phyloP scores from a whole-genome alignment of 805 yeast species.

The Schwanniomyces sp. region DNA sequence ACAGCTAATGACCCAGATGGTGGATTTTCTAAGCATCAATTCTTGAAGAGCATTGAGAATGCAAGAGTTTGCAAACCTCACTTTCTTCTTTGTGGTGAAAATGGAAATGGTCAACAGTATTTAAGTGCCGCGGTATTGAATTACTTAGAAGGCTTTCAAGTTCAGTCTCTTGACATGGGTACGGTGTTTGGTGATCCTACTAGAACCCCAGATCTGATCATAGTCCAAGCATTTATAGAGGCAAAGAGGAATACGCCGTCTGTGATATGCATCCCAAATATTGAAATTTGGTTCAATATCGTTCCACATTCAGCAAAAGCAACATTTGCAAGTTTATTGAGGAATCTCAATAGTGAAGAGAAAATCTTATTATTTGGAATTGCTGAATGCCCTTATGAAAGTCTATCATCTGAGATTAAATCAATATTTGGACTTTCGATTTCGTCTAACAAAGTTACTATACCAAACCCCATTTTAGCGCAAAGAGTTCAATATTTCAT shows the following conservation, averaged over 20 bases:
- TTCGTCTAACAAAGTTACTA: constrained; percentile 44
- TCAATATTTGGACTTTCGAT: constrained; percentile 57
- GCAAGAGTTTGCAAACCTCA: constrained; percentile 83
- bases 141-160: constrained; percentile 83
- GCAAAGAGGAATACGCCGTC: constrained; percentile 89
- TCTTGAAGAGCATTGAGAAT: constrained; percentile 46
- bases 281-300: constrained; percentile 72
- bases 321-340: constrained; percentile 67
- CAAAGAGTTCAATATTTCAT: constrained; percentile 61
- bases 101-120: constrained; percentile 87
- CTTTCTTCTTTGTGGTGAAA: constrained; percentile 65
- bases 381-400: constrained; percentile 48
- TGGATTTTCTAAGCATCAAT: constrained; percentile 69
- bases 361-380: constrained; percentile 72
- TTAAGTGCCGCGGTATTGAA: constrained; percentile 79
- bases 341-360: constrained; percentile 70
- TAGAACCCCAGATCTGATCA: constrained; percentile 76
- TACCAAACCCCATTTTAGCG: constrained; percentile 40
- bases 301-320: constrained; percentile 69
- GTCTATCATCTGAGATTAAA: constrained; percentile 47
- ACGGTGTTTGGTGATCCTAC: constrained; percentile 75
- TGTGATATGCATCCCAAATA: constrained; percentile 77
- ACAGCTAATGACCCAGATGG: constrained; percentile 57
- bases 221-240: constrained; percentile 82
- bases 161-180: constrained; percentile 82